Base-by-base conservation (phyloP, 2,329 filamentous ascomycete species). In the Aspergillus pseudoviridinutans region DNA sequence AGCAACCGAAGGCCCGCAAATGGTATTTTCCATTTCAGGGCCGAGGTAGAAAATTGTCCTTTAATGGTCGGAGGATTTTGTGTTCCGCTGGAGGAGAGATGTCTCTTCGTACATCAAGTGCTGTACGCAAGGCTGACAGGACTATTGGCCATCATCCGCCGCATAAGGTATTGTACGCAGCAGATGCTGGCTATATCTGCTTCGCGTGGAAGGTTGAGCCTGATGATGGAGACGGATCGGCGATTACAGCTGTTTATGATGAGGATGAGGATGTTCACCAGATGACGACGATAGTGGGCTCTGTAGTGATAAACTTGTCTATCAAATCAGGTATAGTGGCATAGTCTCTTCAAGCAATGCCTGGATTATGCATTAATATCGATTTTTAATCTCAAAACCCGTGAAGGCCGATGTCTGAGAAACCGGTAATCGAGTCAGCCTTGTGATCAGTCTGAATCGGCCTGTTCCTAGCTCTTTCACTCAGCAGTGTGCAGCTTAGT, bases 201-300 rank as follows among this genome's bases (percentile, higher is more conserved):
- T 3, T 64, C 67, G 3, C 54, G 57, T 2, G 69, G 68, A 9
- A 62, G 64, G 28, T 35, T 70, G 41, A 53, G 64, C 4, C 69
- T 74, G 69, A 69, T 71, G 24, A 66, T 65, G 58, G 70, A 71
- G 51, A 72, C 67, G 6, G 68, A 72, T 58, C 60, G 63, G 42
- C 59, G 68, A 44, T 50, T 73, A 53, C 68, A 68, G 53, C 41
- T 67, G 41, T 58, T 71, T 17, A 67, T 72, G 58, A 66, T 68
- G 62, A 70, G 64, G 53, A 61, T 71, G 49, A 69, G 68, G 54
- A 61, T 64, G 58, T 54, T 67, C 17, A 51, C 57, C 20, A 59
- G 61, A 6, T 58, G 52, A 47, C 60, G 46, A 59, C 12, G 28
- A 24, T n/a, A 47, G 10, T 20, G 12, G 32, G 32, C 17, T 6